Evolutionary conservation across 768 basidiomycete species (phyloP).

Genomic region (Infundibulicybe gibba): DNA sequence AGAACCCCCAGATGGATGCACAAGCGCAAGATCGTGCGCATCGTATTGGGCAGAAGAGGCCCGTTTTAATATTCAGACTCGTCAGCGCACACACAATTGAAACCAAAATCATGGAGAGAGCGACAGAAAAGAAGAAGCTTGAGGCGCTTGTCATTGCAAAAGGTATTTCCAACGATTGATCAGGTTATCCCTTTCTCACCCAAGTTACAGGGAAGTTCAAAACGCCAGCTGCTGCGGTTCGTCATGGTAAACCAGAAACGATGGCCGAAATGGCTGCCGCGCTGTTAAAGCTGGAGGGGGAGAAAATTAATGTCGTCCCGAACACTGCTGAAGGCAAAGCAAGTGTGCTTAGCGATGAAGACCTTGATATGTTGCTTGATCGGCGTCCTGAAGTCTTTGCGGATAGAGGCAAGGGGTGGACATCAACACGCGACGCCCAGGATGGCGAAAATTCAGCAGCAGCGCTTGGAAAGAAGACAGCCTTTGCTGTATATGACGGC

Average conservation of each 20-base stretch:
- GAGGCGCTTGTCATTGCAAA: slow-evolving; percentile 96
- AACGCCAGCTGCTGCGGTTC: slow-evolving; percentile 54
- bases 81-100: slow-evolving; percentile 89
- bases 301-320: slow-evolving; percentile 85
- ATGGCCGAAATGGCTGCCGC: slow-evolving; percentile 80
- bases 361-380: slow-evolving; percentile 80
- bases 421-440: slow-evolving; percentile 33
- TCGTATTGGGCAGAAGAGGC: slow-evolving; percentile 90
- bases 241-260: slow-evolving; percentile 51
- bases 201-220: slow-evolving; percentile 72
- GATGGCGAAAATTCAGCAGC: background rate
- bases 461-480: slow-evolving; percentile 37
- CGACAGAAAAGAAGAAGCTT: slow-evolving; percentile 81
- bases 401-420: slow-evolving; percentile 73
- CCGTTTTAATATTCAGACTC: slow-evolving; percentile 86
- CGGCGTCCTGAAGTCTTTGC: slow-evolving; percentile 70
- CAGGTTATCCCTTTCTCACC: background rate
- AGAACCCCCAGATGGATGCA: slow-evolving; percentile 96
- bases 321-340: slow-evolving; percentile 66
- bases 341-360: slow-evolving; percentile 76
- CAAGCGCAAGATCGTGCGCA: slow-evolving; percentile 97
- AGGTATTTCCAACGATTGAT: slow-evolving; percentile 37
- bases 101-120: slow-evolving; percentile 86
- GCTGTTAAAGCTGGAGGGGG: slow-evolving; percentile 77
- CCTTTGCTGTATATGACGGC: slow-evolving; percentile 78